Conservation (phyloP, 108 stramenopile species). For the Cyclotella sp. region DNA sequence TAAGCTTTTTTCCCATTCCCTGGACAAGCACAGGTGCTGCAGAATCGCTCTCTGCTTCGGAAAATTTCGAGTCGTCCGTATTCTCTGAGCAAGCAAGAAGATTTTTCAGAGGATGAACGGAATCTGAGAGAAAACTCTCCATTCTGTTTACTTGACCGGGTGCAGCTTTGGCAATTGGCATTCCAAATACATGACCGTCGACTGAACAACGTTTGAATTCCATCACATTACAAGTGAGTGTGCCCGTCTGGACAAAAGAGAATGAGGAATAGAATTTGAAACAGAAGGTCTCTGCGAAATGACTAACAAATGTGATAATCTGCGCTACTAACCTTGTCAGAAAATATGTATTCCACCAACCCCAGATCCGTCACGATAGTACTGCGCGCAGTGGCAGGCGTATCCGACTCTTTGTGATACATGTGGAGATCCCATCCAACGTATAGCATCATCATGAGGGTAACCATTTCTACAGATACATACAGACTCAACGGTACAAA, state of each 20-base stretch:
- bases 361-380: conserved; percentile 94
- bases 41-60: conserved; percentile 11
- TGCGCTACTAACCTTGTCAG: conserved; percentile 66
- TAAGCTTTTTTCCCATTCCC: conserved; percentile 35
- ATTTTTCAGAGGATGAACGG: conserved; percentile 59
- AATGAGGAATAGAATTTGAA: neutral
- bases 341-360: conserved; percentile 94
- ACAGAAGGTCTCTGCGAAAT: neutral
- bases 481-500: conserved; percentile 94
- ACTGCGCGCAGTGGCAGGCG: conserved; percentile 84
- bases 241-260: conserved; percentile 71
- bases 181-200: conserved; percentile 87
- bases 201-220: conserved; percentile 95
- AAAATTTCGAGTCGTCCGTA: neutral
- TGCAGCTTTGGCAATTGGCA: conserved; percentile 71
- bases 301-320: neutral
- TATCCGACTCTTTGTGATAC: conserved; percentile 91
- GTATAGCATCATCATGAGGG: conserved; percentile 75
- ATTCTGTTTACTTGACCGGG: conserved; percentile 24
- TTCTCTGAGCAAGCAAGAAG: conserved; percentile 60
- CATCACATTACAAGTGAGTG: conserved; percentile 98
- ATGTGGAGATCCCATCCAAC: conserved; percentile 87
- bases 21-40: neutral
- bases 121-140: conserved; percentile 29
- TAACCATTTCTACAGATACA: conserved; percentile 84